Evolutionary conservation across 2,329 filamentous ascomycete genomes (phyloP).

Genomic region (Alternaria rosae): DNA sequence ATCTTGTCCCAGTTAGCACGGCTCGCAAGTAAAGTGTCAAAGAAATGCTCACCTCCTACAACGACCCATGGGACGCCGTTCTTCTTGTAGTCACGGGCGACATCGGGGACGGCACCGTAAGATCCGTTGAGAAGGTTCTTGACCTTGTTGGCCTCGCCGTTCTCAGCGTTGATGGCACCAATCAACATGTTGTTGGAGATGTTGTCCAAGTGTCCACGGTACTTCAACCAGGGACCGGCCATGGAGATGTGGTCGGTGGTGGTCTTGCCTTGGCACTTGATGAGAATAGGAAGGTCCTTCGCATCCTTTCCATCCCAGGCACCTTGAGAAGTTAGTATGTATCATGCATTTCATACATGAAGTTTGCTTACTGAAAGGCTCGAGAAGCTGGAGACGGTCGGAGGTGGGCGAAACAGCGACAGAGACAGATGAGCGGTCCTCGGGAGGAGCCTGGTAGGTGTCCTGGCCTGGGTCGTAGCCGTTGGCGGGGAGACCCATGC

Average conservation of each 20-base stretch:
- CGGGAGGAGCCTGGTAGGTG: constrained; percentile 94
- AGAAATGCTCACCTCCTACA: too few species aligned
- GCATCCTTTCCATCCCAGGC: constrained; percentile 94
- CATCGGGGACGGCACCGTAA: constrained; percentile 87
- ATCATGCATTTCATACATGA: background rate
- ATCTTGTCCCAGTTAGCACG: too few species aligned
- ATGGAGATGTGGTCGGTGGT: constrained; percentile 98
- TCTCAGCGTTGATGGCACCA: constrained; percentile 93
- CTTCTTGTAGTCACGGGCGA: constrained; percentile 97
- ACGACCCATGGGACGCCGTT: constrained; percentile 96
- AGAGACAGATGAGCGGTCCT: constrained; percentile 73
- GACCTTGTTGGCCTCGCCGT: constrained; percentile 97
- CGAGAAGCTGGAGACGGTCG: constrained; percentile 91
- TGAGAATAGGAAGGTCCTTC: constrained; percentile 64
- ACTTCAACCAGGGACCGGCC: constrained; percentile 97
- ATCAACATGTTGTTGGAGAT: constrained; percentile 99
- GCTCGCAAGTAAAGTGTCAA: too few species aligned
- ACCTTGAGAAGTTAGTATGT: constrained; percentile 65
- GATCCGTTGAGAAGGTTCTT: constrained; percentile 87
- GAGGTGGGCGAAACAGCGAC: constrained; percentile 88
- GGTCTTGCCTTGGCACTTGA: constrained; percentile 96
- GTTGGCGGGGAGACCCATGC: constrained; percentile 77
- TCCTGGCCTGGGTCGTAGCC: constrained; percentile 92
- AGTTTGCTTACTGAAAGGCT: constrained; percentile 69
- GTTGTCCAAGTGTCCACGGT: constrained; percentile 98